These are phyloP conservation scores for Lunasporangiospora selenospora DNA, from an alignment of 192 early-diverging fungal genomes.

Conservation along the genomic window DNA sequence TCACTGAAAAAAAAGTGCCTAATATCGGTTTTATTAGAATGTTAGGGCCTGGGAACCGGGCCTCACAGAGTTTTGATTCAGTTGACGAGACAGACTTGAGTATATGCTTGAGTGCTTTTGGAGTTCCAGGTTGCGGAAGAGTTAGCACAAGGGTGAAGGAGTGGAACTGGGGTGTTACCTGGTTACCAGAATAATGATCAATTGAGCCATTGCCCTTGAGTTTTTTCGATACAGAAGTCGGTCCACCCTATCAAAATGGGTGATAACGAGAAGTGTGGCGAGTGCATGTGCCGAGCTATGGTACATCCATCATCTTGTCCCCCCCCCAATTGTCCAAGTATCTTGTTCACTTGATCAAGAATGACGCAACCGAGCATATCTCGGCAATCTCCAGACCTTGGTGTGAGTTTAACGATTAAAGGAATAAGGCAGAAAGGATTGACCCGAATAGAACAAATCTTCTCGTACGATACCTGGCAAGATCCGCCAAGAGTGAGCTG, in stretches of 20 bases:
- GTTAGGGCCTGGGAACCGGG: no score
- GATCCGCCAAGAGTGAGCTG: no score
- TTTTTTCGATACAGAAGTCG: conserved; percentile 12
- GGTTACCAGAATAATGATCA: conserved; percentile 34
- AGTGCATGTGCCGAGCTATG: conserved; percentile 21
- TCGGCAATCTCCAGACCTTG: conserved; percentile 31
- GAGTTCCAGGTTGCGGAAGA: neutral
- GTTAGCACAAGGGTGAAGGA: neutral
- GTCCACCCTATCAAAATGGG: conserved; percentile 20
- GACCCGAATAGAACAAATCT: no score
- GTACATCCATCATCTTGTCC: conserved; percentile 29
- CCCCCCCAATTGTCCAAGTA: conserved; percentile 31
- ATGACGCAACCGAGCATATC: conserved; percentile 17
- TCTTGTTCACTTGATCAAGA: conserved; percentile 8
- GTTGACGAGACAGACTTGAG: no score
- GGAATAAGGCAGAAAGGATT: no score
- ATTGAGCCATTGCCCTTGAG: conserved; percentile 27
- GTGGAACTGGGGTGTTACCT: neutral
- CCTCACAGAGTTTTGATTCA: no score
- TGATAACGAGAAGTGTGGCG: conserved; percentile 17
- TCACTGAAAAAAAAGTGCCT: neutral
- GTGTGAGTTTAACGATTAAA: no score
- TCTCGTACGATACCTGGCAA: no score
- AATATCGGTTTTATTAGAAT: neutral
- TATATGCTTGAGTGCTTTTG: no score